These are phyloP conservation scores for Rosa rugosa DNA, from an alignment of 306 rosid species.

Conservation along the genomic window DNA sequence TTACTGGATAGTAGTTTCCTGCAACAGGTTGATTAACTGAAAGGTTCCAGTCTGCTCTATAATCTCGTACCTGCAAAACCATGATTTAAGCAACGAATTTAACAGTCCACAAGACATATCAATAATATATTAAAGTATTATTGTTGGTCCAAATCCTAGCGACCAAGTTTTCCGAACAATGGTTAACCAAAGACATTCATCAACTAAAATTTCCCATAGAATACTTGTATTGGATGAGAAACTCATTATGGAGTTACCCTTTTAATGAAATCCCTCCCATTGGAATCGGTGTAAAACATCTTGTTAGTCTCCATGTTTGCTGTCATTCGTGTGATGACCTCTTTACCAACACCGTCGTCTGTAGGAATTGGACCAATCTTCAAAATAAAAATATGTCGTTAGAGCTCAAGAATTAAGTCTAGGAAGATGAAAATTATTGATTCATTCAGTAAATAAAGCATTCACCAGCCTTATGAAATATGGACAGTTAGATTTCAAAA, in stretches of 20 bases:
- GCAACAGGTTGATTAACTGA: conserved; percentile 76
- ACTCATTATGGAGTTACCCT: conserved; percentile 46
- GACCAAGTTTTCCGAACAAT: background rate
- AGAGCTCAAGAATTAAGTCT: conserved; percentile 24
- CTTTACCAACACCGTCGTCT: conserved; percentile 78
- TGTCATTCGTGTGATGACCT: conserved; percentile 68
- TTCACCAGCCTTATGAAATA: background rate
- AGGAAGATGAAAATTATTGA: background rate
- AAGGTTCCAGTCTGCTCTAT: conserved; percentile 81
- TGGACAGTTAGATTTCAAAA: background rate
- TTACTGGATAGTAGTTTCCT: conserved; percentile 96
- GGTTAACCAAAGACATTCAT: background rate
- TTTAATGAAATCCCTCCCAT: conserved; percentile 87
- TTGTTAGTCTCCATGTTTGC: conserved; percentile 76
- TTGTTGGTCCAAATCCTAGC: background rate
- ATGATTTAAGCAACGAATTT: background rate
- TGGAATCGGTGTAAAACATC: conserved; percentile 81
- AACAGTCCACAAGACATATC: background rate
- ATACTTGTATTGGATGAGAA: conserved; percentile 3
- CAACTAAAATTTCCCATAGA: background rate
- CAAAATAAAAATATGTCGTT: conserved; percentile 33
- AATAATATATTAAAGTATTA: background rate
- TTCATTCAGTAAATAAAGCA: background rate
- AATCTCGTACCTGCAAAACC: conserved; percentile 66
- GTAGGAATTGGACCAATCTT: conserved; percentile 94